These are phyloP conservation scores for Daedaleopsis sinensis DNA, from an alignment of 768 basidiomycete genomes.

Conservation along the genomic window DNA sequence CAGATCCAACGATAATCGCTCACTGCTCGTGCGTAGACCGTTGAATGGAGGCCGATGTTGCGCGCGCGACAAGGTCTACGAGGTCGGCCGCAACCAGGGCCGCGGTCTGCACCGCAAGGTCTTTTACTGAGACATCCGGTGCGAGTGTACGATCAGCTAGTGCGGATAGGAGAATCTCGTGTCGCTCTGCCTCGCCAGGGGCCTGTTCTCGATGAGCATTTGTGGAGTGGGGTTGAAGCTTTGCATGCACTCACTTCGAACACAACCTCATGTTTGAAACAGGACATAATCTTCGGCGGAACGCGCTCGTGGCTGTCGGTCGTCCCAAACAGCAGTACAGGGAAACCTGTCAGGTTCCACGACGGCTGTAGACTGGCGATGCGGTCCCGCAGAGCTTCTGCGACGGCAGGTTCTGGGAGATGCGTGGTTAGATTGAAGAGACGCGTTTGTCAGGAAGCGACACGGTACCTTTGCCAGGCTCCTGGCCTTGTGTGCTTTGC, in stretches of 20 bases:
- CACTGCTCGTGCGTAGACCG: conserved; percentile 45
- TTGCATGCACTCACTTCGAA: conserved; percentile 57
- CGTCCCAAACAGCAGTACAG: conserved; percentile 77
- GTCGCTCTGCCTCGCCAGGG: conserved; percentile 76
- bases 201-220: conserved; percentile 49
- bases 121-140: conserved; percentile 76
- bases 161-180: conserved; percentile 56
- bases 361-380: conserved; percentile 56
- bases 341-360: conserved; percentile 66
- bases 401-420: conserved; percentile 56
- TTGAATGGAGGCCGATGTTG: conserved; percentile 56
- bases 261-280: conserved; percentile 84
- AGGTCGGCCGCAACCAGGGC: conserved; percentile 87
- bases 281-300: conserved; percentile 60
- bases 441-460: neutral
- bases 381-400: conserved; percentile 63
- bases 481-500: conserved; percentile 63
- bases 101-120: conserved; percentile 85
- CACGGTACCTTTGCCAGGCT: conserved; percentile 65
- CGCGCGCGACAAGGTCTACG: conserved; percentile 62
- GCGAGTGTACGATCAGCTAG: conserved; percentile 48
- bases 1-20: conserved; percentile 15
- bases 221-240: neutral
- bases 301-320: conserved; percentile 67
- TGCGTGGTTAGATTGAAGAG: neutral